Evolutionary conservation across 2,329 filamentous ascomycete species (phyloP).

Genomic region (Exophiala spinifera): DNA sequence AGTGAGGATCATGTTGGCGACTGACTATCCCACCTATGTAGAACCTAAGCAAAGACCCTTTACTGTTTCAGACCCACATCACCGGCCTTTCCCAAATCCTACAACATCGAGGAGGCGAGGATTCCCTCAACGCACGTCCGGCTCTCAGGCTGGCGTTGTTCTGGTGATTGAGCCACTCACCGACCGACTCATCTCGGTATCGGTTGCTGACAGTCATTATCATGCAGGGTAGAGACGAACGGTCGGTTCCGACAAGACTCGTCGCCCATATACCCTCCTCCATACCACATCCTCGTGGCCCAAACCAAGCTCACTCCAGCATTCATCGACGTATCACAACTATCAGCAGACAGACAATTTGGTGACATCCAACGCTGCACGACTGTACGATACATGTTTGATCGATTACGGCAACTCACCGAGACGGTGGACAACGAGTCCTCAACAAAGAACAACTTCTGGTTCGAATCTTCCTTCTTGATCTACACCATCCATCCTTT

Average conservation of each 20-base stretch:
- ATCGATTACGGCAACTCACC: conserved; percentile 1
- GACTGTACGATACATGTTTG: background rate
- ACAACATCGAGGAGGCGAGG: conserved; percentile 1
- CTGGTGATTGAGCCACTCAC: background rate
- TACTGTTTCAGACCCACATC: conserved; percentile 3
- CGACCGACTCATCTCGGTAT: background rate
- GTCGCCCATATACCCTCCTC: background rate
- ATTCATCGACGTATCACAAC: background rate
- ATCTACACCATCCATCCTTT: conserved; percentile 3
- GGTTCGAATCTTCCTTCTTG: background rate
- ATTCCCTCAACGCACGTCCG: background rate
- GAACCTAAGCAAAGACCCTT: conserved; percentile 2
- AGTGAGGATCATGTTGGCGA: background rate
- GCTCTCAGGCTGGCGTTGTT: conserved; percentile 3
- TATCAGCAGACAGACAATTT: background rate
- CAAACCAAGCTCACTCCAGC: background rate
- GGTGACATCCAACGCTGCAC: background rate
- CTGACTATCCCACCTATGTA: background rate
- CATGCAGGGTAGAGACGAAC: conserved; percentile 3
- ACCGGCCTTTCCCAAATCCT: conserved; percentile 2
- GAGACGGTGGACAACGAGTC: conserved; percentile 1
- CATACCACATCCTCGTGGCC: background rate
- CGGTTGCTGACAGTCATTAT: background rate
- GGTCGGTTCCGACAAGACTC: conserved; percentile 2
- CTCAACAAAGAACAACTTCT: background rate